A percentile compares a stretch with the other conserved stretches of the same genome.
phyloP scores from a whole-genome alignment of 768 basidiomycete species.

The Tubosaeta sp. region DNA sequence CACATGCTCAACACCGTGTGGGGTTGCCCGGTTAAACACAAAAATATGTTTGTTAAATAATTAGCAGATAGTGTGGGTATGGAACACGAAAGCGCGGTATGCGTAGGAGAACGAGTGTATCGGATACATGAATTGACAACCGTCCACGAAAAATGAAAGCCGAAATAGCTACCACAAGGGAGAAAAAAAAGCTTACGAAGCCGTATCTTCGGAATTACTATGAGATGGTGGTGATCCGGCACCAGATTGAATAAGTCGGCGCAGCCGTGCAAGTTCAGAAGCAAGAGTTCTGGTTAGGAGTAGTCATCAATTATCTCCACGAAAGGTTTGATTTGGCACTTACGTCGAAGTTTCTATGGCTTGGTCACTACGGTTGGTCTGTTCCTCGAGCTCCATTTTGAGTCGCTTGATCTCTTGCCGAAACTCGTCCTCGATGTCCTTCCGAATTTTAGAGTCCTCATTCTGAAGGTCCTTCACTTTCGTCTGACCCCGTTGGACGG shows the following conservation, averaged over 20 bases:
- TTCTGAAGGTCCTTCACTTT: slow-evolving; percentile 48
- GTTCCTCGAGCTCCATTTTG: slow-evolving; percentile 50
- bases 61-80: slow-evolving; percentile 24
- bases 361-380: slow-evolving; percentile 50
- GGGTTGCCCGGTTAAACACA: neutral
- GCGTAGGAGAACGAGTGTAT: slow-evolving; percentile 27
- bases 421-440: slow-evolving; percentile 62
- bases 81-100: slow-evolving; percentile 21
- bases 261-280: slow-evolving; percentile 61
- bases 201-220: slow-evolving; percentile 8
- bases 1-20: neutral
- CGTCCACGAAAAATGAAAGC: slow-evolving; percentile 18
- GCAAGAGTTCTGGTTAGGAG: slow-evolving; percentile 45
- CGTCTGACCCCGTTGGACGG: slow-evolving; percentile 41
- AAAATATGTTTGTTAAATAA: slow-evolving; percentile 10
- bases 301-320: neutral
- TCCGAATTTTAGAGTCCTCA: slow-evolving; percentile 45
- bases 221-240: slow-evolving; percentile 29
- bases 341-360: slow-evolving; percentile 62
- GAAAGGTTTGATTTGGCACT: slow-evolving; percentile 18
- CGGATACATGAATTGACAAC: slow-evolving; percentile 29
- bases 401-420: slow-evolving; percentile 51
- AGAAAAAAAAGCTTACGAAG: slow-evolving; percentile 9
- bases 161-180: slow-evolving; percentile 1
- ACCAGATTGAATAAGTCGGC: slow-evolving; percentile 67